Percentiles rank a stretch among this genome's conserved stretches.
These are phyloP conservation scores for Hypoxylon subgilvum DNA, from an alignment of 495 filamentous ascomycete genomes.

Conservation along the genomic window DNA sequence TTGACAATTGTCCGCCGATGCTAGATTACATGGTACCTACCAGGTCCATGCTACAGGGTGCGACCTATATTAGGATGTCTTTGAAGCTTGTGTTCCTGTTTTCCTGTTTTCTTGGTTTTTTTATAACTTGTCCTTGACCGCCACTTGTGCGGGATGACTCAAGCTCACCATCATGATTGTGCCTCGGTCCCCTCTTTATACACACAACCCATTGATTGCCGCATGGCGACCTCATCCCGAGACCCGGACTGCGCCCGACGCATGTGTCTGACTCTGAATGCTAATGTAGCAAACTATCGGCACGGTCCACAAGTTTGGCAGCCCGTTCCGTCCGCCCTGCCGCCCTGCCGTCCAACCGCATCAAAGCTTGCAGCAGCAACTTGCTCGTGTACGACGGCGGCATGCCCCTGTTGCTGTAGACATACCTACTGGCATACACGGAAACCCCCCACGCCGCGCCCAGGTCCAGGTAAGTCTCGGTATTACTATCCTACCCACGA, in stretches of 20 bases:
- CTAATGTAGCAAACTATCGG: constrained; percentile 5
- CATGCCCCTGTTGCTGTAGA: neutral
- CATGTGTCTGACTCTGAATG: constrained; percentile 30
- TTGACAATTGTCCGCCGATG: constrained; percentile 1
- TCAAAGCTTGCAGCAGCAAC: neutral
- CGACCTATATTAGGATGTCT: neutral
- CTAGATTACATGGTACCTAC: too few relatives aligned
- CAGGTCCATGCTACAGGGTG: neutral
- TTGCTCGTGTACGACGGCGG: constrained; percentile 9
- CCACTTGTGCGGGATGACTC: constrained; percentile 29
- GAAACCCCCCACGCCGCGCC: neutral
- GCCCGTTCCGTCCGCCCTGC: too few relatives aligned
- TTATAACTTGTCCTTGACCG: too few relatives aligned
- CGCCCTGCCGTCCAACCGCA: constrained; percentile 7
- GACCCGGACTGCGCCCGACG: constrained; percentile 25
- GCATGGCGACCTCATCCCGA: constrained; percentile 18
- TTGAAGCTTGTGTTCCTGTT: neutral
- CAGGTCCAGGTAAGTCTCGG: neutral
- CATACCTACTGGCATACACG: neutral
- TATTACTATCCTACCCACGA: neutral
- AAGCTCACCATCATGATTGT: constrained; percentile 24
- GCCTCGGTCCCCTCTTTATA: constrained; percentile 1
- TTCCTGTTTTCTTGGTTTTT: too few relatives aligned
- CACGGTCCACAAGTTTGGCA: constrained; percentile 1
- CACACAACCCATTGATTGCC: constrained; percentile 5